Base-by-base conservation (phyloP, 768 basidiomycete genomes). In the Mycena chlorophos region DNA sequence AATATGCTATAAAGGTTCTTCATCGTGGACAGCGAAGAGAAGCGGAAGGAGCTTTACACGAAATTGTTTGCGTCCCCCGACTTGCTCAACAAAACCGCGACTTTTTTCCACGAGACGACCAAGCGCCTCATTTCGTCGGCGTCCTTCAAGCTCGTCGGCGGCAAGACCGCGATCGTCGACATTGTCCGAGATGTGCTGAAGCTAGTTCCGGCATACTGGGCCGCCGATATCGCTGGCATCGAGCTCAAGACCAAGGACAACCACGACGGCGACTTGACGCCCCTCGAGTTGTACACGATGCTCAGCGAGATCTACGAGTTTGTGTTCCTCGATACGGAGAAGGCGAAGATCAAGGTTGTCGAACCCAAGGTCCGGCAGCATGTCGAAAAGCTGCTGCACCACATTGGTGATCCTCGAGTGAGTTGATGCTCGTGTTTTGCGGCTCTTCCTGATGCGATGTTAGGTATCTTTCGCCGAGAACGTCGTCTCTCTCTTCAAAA, bases 221-320 rank as follows among this genome's bases (percentile, higher is more conserved):
- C 78, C 25, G 85, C 88, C 20, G 84, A 90, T 43, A 71, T 93
- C 29, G 91, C 85, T 54, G 89, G 89, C 14, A 84, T 93, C 54
- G 68, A 75, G n/a, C 73, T 92, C 52, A 89, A 87, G 71, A 81
- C 79, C 2, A 78, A 78, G 51, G 62, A 77, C 2, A 66, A 78
- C 14, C 73, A 76, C 22, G 63, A 74, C n/a, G 89, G 86, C n/a
- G 71, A 73, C 30, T 89, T 83, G 63, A 86, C 86, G 2, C 77
- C 85, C 28, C 61, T 71, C 39, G 80, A 89, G 63, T 71, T 93
- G 40, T 88, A 80, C 59, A 69, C 76, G 17, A 84, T 85, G 34
- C 78, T 91, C 6, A 75, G 80, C 23, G 85, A 88, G 20, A 86
- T 92, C 49, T 92, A 91, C 68, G 71, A 81, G 85, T 91, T 81